Evolutionary conservation across 257 asterid genomes (phyloP).

Genomic region (Schizonepeta tenuifolia): DNA sequence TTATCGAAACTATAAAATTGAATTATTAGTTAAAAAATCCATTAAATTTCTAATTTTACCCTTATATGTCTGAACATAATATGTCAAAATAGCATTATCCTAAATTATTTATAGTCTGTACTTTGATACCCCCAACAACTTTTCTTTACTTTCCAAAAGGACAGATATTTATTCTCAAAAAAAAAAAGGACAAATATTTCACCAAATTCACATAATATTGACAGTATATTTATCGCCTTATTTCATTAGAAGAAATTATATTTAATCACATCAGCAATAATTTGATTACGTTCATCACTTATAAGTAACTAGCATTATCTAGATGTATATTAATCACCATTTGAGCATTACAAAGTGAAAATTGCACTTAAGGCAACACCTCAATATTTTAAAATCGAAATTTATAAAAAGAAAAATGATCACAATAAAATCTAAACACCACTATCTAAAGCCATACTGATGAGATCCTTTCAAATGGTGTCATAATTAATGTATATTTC

Average conservation of each 20-base stretch:
- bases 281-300: not conserved
- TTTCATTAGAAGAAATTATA: not conserved
- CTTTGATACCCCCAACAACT: not conserved
- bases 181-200: constrained; percentile 10
- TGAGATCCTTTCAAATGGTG: not conserved
- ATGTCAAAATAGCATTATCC: no score
- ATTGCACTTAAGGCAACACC: constrained; percentile 16
- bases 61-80: no score
- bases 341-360: not conserved
- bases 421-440: not conserved
- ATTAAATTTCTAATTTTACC: no score
- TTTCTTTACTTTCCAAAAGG: constrained; percentile 16
- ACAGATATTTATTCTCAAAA: no score
- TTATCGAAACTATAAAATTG: no score
- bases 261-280: not conserved
- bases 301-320: not conserved
- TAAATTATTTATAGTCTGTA: not conserved
- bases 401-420: not conserved
- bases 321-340: not conserved
- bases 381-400: not conserved
- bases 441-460: not conserved
- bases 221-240: not conserved
- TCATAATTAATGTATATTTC: not conserved
- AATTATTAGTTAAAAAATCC: no score
- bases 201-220: constrained; percentile 10